Evolutionary conservation across 495 filamentous ascomycete genomes (phyloP).

Genomic region (Penicillium manginii): DNA sequence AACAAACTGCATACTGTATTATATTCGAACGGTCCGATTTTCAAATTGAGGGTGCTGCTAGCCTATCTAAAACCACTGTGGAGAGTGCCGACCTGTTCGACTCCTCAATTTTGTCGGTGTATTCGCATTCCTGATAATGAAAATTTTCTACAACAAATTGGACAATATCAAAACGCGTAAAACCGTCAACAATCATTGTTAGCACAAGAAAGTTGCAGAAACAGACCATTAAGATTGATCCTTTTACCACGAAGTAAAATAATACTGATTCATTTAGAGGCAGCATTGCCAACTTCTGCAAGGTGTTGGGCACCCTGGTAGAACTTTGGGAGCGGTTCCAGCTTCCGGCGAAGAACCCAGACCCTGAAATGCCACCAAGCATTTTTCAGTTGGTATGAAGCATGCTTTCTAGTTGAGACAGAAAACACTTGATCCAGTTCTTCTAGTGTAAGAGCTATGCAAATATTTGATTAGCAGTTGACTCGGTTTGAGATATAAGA

Average conservation of each 20-base stretch:
- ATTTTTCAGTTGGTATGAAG: conserved; percentile 51
- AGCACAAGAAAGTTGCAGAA: background rate
- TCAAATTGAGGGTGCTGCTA: too few species aligned
- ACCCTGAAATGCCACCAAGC: conserved; percentile 55
- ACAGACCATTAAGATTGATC: background rate
- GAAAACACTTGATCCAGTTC: conserved; percentile 59
- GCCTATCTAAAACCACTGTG: too few species aligned
- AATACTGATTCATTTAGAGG: background rate
- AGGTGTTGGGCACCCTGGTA: conserved; percentile 43
- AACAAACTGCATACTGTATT: too few species aligned
- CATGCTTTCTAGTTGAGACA: conserved; percentile 52
- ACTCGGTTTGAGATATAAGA: background rate
- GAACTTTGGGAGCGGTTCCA: conserved; percentile 48
- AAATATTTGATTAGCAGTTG: background rate
- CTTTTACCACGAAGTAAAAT: background rate
- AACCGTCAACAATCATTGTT: background rate
- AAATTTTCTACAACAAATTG: too few species aligned
- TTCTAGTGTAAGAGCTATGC: conserved; percentile 50
- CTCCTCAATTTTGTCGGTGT: too few species aligned
- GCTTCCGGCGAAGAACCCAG: conserved; percentile 53
- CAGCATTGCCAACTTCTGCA: conserved; percentile 37
- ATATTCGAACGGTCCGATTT: too few species aligned
- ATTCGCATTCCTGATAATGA: too few species aligned
- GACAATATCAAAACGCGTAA: too few species aligned
- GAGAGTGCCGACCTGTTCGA: too few species aligned